Evolutionary conservation across 768 basidiomycete species (phyloP).

Genomic region (Tylopilus balloui): DNA sequence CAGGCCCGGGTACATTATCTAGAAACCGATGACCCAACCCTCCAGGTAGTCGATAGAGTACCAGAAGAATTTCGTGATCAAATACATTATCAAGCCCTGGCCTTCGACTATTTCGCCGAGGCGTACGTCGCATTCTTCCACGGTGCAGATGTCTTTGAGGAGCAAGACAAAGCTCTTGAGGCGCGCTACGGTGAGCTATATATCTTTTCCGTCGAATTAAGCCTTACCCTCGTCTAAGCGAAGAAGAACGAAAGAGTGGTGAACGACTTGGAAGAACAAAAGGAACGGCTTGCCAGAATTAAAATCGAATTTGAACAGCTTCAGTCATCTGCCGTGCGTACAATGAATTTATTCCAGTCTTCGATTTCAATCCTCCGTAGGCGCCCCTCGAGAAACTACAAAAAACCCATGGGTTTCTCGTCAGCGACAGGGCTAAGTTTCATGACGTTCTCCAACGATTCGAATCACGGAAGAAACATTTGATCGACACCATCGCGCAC

Average conservation of each 20-base stretch:
- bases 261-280: constrained; percentile 57
- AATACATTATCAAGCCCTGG: constrained; percentile 69
- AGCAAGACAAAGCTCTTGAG: constrained; percentile 67
- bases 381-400: constrained; percentile 61
- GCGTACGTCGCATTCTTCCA: constrained; percentile 68
- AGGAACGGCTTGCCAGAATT: constrained; percentile 41
- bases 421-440: constrained; percentile 74
- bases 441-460: constrained; percentile 69
- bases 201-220: not conserved
- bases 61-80: constrained; percentile 75
- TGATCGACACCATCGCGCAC: constrained; percentile 60
- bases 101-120: constrained; percentile 67
- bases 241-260: constrained; percentile 69
- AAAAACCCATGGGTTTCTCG: constrained; percentile 58
- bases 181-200: constrained; percentile 63
- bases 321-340: constrained; percentile 54
- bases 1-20: constrained; percentile 43
- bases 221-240: constrained; percentile 35
- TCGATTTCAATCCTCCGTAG: constrained; percentile 30
- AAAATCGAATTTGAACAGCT: constrained; percentile 55
- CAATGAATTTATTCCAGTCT: not conserved
- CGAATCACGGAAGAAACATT: constrained; percentile 62
- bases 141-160: constrained; percentile 61
- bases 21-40: constrained; percentile 59
- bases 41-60: constrained; percentile 56